Conservation (phyloP, 2,329 filamentous ascomycete genomes). For the Neonectria coccinea region DNA sequence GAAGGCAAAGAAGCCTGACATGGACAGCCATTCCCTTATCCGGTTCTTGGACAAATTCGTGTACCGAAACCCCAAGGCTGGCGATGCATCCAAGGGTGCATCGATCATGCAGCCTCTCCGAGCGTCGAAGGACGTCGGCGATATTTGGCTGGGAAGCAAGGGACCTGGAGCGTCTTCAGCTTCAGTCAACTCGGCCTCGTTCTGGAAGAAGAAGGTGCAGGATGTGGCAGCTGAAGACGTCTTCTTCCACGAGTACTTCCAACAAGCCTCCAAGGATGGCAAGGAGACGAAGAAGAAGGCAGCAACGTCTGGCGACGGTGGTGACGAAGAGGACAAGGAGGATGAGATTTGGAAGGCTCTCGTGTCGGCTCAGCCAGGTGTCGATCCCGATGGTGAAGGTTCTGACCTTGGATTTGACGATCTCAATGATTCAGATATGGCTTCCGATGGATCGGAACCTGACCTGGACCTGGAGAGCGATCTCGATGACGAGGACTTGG, state of each 20-base stretch:
- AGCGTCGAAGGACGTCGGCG: constrained; percentile 63
- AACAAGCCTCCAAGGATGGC: constrained; percentile 72
- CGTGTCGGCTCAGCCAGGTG: constrained; percentile 81
- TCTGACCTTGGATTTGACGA: constrained; percentile 63
- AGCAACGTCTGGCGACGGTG: constrained; percentile 54
- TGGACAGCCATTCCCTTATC: constrained; percentile 89
- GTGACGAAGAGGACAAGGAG: constrained; percentile 71
- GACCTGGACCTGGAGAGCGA: constrained; percentile 57
- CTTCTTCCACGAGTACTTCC: constrained; percentile 99
- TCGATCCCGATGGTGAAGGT: constrained; percentile 59
- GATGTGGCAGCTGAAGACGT: constrained; percentile 92
- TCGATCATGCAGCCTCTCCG: constrained; percentile 97
- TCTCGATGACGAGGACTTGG: constrained; percentile 56
- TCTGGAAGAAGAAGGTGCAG: constrained; percentile 91
- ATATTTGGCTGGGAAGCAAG: constrained; percentile 67
- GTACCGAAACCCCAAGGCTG: constrained; percentile 91
- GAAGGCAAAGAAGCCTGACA: constrained; percentile 88
- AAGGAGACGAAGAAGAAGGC: constrained; percentile 68
- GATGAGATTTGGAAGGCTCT: constrained; percentile 94
- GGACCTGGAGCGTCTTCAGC: constrained; percentile 51
- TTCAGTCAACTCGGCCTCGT: constrained; percentile 83
- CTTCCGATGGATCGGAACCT: constrained; percentile 57
- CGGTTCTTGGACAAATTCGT: constrained; percentile 98
- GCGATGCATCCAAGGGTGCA: constrained; percentile 74
- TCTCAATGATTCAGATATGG: constrained; percentile 62